Evolutionary conservation across 108 stramenopile species (phyloP), one percentile per base, ranked within the genome.

Genomic region (Pseudonitzschia multiseries): DNA sequence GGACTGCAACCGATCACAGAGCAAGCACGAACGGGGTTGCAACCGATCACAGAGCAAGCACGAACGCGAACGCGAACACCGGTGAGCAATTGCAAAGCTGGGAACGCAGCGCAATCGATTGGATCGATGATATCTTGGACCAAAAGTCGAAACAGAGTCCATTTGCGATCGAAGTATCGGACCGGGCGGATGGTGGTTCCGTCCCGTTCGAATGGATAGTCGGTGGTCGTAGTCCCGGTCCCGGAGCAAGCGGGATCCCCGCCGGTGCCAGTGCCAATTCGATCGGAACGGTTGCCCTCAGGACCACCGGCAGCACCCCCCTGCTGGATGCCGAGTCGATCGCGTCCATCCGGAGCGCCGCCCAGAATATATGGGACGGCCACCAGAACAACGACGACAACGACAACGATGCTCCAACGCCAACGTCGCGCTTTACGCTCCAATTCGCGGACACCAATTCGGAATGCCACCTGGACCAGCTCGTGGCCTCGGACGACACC

Each of bases 401-500:
- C n/a, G n/a, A n/a, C n/a, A n/a, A n/a, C n/a, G n/a, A n/a, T n/a
- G n/a, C n/a, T n/a, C 10, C 4, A 6, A 3, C 10, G 2, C 21
- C 62, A 21, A 32, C 32, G 20, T 81, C 80, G 13, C 71, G 81
- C 5, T 82, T 82, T 56, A 79, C 81, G 18, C 78, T 78, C 57
- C 81, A 82, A 46, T 33, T 54, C 17, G 42, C 40, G 22, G 70
- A 69, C 6, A 56, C 54, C 21, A 82, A 82, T 68, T 75, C 42
- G 21, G 81, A 82, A 67, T 77, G 62, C 20, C 83, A 86, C 65
- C 57, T 86, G 13, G 43, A 76, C 21, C 65, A 80, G 0, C 70
- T 89, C 43, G 52, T 32, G 33, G 52, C 24, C 1, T 28, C 53
- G 4, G 24, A 48, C 9, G 50, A 3, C 13, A 12, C 22, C 46